Conservation (phyloP, 345 rosid species). For the Gossypium anomalum region DNA sequence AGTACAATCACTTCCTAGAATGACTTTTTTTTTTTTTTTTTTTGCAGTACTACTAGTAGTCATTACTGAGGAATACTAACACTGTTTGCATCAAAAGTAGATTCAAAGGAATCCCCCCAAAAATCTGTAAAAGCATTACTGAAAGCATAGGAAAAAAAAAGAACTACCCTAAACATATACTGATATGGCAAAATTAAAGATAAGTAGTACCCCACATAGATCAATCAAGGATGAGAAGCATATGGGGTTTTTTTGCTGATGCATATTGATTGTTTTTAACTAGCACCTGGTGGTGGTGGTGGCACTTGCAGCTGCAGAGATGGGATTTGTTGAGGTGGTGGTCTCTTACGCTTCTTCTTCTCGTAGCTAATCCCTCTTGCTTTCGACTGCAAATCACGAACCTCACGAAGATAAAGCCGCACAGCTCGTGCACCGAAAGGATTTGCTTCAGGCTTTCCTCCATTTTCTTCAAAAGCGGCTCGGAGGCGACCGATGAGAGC, state of each 20-base stretch:
- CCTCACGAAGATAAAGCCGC: conserved; percentile 60
- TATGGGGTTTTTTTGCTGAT: neutral
- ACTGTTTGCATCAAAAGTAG: conserved; percentile 38
- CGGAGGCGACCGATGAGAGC: conserved; percentile 67
- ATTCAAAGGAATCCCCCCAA: conserved; percentile 21
- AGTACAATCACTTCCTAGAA: conserved; percentile 29
- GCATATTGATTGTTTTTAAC: conserved; percentile 22
- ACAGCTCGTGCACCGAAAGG: conserved; percentile 75
- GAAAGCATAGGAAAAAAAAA: neutral
- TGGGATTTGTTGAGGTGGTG: conserved; percentile 36
- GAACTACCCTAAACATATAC: conserved; percentile 11
- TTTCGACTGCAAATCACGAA: conserved; percentile 63
- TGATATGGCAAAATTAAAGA: neutral
- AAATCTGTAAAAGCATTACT: conserved; percentile 23
- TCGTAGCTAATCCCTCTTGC: conserved; percentile 70
- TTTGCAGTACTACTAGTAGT: conserved; percentile 10
- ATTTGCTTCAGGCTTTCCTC: conserved; percentile 63
- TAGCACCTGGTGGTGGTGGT: conserved; percentile 34
- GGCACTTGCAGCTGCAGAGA: conserved; percentile 21
- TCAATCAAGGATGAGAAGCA: neutral
- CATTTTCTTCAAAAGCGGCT: conserved; percentile 66
- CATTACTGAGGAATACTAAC: conserved; percentile 19
- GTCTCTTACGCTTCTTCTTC: conserved; percentile 75
- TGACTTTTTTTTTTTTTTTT: conserved; percentile 18
- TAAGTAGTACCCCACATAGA: neutral